Evolutionary conservation across 345 rosid species (phyloP), one percentile per base, ranked within the genome.

Genomic region (Dipteronia dyeriana): DNA sequence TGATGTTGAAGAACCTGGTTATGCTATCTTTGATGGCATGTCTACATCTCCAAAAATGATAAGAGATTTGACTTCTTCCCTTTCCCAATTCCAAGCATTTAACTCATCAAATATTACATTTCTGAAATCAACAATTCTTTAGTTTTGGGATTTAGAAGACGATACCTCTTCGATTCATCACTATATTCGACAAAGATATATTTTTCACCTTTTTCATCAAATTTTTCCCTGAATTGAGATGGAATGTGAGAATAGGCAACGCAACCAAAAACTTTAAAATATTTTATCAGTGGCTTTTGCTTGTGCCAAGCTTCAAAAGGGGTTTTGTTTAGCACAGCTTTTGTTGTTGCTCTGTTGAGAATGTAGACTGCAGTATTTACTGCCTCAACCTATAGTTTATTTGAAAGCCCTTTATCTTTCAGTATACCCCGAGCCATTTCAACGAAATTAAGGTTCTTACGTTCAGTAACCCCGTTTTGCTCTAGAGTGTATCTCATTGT

Each of bases 101-200:
- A 3, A 3, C 22, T 78, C 68, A 78, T 65, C 19, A 78, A 63
- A 54, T 3, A 54, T 19, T 0, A 78, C 60, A 34, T 78, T 47
- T 54, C 47, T 38, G 1, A 7, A 16, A 57, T 62, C 3, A 25
- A 0, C 1, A 70, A 2, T 16, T 70, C 6, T 1, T 69, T 17
- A 2, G 34, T 70, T 0, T 2, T 6, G 1, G 20, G 65, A 12
- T 68, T 59, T 5, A 14, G 25, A 7, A 70, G 4, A 10, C 23
- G 9, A 34, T 43, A 77, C 1, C 29, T 62, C 7, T 70, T 77
- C 8, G 70, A 69, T 6, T 45, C 39, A 17, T 19, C 39, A 41
- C 51, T 69, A 10, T 77, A 77, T 8, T 62, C 75, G 6, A 60
- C 17, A 39, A 77, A 77, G 22, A 77, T n/a, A 9, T n/a, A 45